Evolutionary conservation across 106 monocot genomes (phyloP).

Genomic region (Allium fistulosum): DNA sequence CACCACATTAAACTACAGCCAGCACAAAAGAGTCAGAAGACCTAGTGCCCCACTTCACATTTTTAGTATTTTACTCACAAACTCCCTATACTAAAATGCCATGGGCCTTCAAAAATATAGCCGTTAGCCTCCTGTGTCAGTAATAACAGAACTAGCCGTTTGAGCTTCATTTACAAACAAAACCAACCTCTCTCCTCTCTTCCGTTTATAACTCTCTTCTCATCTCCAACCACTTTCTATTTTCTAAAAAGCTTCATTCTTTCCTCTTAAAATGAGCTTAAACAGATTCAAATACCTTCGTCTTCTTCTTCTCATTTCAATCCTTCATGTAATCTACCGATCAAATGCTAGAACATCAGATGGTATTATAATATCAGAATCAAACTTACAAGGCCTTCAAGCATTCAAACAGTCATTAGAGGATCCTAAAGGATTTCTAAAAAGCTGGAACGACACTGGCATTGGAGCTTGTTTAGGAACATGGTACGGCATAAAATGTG

Average conservation of each 20-base stretch:
- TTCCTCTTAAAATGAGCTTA: not conserved
- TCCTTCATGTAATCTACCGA: not conserved
- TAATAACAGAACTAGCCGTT: too few relatives aligned
- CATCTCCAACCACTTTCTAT: not conserved
- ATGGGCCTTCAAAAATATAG: too few relatives aligned
- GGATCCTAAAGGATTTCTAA: slow-evolving; percentile 52
- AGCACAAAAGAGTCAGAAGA: too few relatives aligned
- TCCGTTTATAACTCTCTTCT: not conserved
- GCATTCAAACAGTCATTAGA: slow-evolving; percentile 52
- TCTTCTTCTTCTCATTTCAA: not conserved
- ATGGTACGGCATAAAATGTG: slow-evolving; percentile 85
- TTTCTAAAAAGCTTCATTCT: not conserved
- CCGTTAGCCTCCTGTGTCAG: too few relatives aligned
- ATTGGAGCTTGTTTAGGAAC: slow-evolving; percentile 73
- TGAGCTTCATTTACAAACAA: too few relatives aligned
- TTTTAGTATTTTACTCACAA: too few relatives aligned
- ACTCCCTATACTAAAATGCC: too few relatives aligned
- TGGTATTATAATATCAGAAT: slow-evolving; percentile 55
- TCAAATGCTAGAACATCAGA: slow-evolving; percentile 27
- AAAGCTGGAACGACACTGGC: slow-evolving; percentile 81
- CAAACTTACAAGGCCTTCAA: slow-evolving; percentile 68
- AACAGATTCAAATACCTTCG: not conserved
- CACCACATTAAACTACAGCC: too few relatives aligned
- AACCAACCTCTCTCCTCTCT: not conserved
- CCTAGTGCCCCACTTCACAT: too few relatives aligned